phyloP scores from a whole-genome alignment of 345 rosid species.

The Brassica juncea region DNA sequence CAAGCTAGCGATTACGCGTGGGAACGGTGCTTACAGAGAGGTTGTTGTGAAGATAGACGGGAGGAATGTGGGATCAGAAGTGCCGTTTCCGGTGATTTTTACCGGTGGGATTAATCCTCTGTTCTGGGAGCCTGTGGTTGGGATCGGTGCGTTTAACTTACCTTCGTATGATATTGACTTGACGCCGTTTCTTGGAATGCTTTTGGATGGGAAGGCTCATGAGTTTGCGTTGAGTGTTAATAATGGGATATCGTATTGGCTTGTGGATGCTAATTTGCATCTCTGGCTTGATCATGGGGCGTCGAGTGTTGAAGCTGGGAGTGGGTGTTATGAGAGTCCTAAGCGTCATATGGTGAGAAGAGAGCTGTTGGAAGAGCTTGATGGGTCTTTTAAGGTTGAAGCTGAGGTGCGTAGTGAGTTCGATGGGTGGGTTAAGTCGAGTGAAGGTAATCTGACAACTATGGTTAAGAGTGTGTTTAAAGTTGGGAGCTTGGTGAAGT shows the following conservation, averaged over 20 bases:
- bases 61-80: constrained; percentile 64
- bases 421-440: constrained; percentile 74
- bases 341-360: constrained; percentile 34
- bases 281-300: constrained; percentile 61
- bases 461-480: constrained; percentile 44
- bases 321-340: constrained; percentile 39
- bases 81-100: constrained; percentile 77
- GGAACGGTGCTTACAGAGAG: constrained; percentile 75
- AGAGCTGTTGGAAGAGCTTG: constrained; percentile 53
- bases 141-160: constrained; percentile 70
- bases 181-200: constrained; percentile 66
- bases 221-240: constrained; percentile 56
- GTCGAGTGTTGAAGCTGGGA: constrained; percentile 45
- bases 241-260: constrained; percentile 75
- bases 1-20: constrained; percentile 56
- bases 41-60: constrained; percentile 70
- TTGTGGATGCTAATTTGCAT: constrained; percentile 79
- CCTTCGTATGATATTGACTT: constrained; percentile 79
- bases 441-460: constrained; percentile 65
- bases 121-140: constrained; percentile 83
- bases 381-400: constrained; percentile 60
- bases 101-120: constrained; percentile 88
- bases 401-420: constrained; percentile 51
- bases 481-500: constrained; percentile 49
- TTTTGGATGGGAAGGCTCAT: constrained; percentile 64